Base-by-base conservation (phyloP, 83 land plant genomes). In the Isoetes engelmannii region DNA sequence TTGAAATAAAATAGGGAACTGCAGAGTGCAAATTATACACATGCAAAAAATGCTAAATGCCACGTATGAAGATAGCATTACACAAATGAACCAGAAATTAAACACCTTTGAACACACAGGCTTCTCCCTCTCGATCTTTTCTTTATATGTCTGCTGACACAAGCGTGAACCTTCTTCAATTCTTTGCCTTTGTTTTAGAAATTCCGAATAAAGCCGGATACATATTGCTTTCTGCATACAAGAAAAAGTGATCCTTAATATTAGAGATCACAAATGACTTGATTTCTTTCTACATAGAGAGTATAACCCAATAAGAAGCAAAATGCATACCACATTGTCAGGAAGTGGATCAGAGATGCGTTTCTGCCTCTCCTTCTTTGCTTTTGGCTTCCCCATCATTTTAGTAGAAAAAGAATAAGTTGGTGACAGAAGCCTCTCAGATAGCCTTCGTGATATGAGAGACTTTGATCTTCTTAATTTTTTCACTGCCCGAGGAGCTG, bases 201-300 rank as follows among this genome's bases (percentile, higher is more conserved):
- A 70, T 4, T 70, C 72, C 5, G 59, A 43, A 45, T 70, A 70
- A 44, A 70, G 69, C 20, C 72, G n/a, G 46, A 59, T 54, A 45
- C 59, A 59, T 15, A 70, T 45, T n/a, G 72, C 72, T 42, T 70
- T 70, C 72, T 70, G 64, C 20, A 9, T 15, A 44, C 8, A 12
- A 59, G 18, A 18, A 59, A 59, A 59, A 59, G 62, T 8, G 28
- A 59, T 12, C 18, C 8, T 7, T 43, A 69, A 19, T 57, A 55
- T 0, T 12, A 51, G 3, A 51, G 17, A 51, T 12, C 0, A 12
- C 0, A 15, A 51, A 51, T 17, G 55, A 51, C 55, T 51, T 12
- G 15, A 15, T 51, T 12, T 51, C 1, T 51, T 12, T 51, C 13
- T 12, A 51, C 55, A 51, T 17, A 51, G 15, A 51, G 15, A 12